These are phyloP conservation scores for Leptographium radiaticola DNA, from an alignment of 2,329 filamentous ascomycete genomes.

Conservation along the genomic window DNA sequence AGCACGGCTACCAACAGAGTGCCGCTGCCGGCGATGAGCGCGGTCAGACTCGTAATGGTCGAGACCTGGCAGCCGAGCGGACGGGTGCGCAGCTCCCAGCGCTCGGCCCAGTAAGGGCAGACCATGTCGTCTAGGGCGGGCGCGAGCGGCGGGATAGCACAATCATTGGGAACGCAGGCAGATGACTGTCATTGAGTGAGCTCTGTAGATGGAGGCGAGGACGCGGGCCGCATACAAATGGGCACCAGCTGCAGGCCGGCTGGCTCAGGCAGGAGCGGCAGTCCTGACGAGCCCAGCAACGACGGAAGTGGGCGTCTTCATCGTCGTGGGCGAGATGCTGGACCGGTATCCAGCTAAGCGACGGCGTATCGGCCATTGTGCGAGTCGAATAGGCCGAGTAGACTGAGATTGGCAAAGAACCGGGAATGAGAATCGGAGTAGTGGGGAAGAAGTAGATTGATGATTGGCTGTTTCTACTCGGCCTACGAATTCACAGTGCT, in stretches of 20 bases:
- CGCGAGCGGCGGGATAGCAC: constrained; percentile 31
- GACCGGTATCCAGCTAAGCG: neutral
- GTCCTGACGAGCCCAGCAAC: constrained; percentile 38
- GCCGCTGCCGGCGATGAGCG: constrained; percentile 19
- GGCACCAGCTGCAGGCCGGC: constrained; percentile 37
- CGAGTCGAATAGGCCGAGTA: too few species aligned
- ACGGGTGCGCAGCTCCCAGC: constrained; percentile 27
- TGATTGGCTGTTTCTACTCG: too few species aligned
- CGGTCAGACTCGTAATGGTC: constrained; percentile 26
- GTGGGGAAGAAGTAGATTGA: too few species aligned
- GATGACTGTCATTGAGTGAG: constrained; percentile 25
- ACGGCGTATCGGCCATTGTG: neutral
- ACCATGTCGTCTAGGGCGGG: constrained; percentile 35
- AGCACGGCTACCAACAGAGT: constrained; percentile 17
- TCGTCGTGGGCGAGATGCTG: neutral
- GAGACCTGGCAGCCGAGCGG: constrained; percentile 28
- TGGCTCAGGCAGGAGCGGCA: constrained; percentile 32
- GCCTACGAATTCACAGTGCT: too few species aligned
- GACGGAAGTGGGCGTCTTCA: constrained; percentile 27
- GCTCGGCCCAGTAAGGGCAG: constrained; percentile 37
- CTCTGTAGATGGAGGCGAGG: too few species aligned
- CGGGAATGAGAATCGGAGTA: too few species aligned
- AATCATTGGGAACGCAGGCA: constrained; percentile 39
- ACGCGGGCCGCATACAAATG: constrained; percentile 26
- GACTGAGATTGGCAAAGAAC: too few species aligned